Base-by-base conservation (phyloP, 179 eudicot species). In the Drosera spatulata region DNA sequence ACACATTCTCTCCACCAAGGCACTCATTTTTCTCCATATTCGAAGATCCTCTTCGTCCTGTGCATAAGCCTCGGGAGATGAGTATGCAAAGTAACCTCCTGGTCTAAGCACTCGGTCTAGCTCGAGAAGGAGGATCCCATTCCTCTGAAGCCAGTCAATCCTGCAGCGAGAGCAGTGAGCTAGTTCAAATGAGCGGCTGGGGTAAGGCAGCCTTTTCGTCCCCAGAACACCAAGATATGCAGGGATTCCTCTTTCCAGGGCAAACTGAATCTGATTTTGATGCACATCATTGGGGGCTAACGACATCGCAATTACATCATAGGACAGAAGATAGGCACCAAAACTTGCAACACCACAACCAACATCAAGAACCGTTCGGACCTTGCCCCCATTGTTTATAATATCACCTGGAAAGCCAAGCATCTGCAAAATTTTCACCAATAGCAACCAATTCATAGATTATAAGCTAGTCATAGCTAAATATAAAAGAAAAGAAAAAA, bases 291-390 rank as follows among this genome's bases (percentile, higher is more conserved):
- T 78, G 9, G 82, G 82, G 45, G 82, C 79, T 33, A 78, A 60
- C 33, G 82, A 78, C 82, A 78, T 71, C 2, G 82, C 63, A 8
- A 75, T 64, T 7, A 78, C 73, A 46, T 78, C 70, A 61, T 60
- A 73, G 62, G 70, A 71, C 9, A 75, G 77, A 14, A 78, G 64
- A 63, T 78, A 78, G 12, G 72, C 82, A 46, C 82, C 82, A 41
- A 78, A 78, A 69, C 82, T 78, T 59, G 82, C 82, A 2, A 78
- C 82, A 52, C 82, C 82, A 55, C 82, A 78, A 14, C 82, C 82
- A 5, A 78, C 79, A 55, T 78, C 82, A 9, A 78, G 61, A 9
- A 75, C 82, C 37, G 77, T 68, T 40, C 82, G 73, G 53, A 75
- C 39, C 38, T 50, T 62, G 7, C 82, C 82, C 55, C 55, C 59